Percentiles rank a stretch among this genome's conserved stretches.
phyloP scores from a whole-genome alignment of 139 green algal genomes.

The Haematococcus lacustris region DNA sequence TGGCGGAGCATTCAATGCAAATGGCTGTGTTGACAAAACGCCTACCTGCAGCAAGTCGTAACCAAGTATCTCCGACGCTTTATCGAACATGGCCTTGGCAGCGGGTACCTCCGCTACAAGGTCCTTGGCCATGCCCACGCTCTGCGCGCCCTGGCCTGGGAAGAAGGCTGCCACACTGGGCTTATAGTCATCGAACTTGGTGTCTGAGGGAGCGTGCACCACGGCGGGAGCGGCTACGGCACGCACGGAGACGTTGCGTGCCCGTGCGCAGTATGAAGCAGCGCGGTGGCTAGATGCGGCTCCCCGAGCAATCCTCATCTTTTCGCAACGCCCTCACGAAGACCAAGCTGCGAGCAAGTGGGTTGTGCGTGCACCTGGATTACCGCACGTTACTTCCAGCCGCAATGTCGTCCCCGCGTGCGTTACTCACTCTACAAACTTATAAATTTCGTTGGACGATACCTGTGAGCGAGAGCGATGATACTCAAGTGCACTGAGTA shows the following conservation, averaged over 20 bases:
- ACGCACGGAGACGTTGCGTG: background rate
- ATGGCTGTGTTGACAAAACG: background rate
- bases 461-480: too few species aligned
- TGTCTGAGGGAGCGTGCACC: conserved; percentile 38
- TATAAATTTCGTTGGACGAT: too few species aligned
- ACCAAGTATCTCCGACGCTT: conserved; percentile 89
- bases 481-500: too few species aligned
- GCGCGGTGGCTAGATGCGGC: too few species aligned
- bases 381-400: too few species aligned
- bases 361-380: too few species aligned
- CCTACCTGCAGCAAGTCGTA: conserved; percentile 93
- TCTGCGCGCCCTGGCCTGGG: conserved; percentile 81
- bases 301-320: too few species aligned
- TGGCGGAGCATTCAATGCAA: background rate
- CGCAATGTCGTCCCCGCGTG: too few species aligned
- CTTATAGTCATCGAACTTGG: conserved; percentile 80
- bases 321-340: too few species aligned
- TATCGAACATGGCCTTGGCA: conserved; percentile 89
- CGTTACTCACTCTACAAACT: too few species aligned
- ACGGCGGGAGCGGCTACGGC: background rate
- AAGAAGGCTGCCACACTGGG: conserved; percentile 89
- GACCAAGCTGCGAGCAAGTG: too few species aligned
- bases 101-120: conserved; percentile 69
- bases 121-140: conserved; percentile 76
- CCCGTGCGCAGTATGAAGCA: too few species aligned